Evolutionary conservation across 495 filamentous ascomycete genomes (phyloP).

Genomic region (Darksidea phi): DNA sequence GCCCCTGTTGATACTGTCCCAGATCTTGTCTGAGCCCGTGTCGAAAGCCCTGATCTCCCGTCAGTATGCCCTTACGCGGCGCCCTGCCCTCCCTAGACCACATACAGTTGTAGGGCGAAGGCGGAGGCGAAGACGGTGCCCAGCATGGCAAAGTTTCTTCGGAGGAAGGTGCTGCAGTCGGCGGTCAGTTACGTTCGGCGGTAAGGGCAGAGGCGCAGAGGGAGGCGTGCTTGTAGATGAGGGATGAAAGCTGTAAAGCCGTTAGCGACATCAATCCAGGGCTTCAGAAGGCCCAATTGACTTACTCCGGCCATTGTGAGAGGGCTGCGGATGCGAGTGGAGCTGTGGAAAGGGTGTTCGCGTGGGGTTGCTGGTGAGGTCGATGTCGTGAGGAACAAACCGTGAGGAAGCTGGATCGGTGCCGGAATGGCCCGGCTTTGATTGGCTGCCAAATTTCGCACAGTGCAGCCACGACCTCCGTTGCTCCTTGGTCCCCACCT

Average conservation of each 20-base stretch:
- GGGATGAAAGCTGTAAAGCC: conserved; percentile 53
- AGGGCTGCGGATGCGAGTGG: background rate
- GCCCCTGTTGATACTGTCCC: conserved; percentile 85
- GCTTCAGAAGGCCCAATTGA: conserved; percentile 22
- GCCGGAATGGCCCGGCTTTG: background rate
- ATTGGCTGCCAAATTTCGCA: too few relatives aligned
- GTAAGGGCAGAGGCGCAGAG: conserved; percentile 14
- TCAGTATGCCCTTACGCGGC: conserved; percentile 18
- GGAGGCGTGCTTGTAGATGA: conserved; percentile 79
- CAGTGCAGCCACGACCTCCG: background rate
- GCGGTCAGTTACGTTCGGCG: conserved; percentile 26
- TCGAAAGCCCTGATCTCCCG: conserved; percentile 66
- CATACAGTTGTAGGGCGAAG: conserved; percentile 93
- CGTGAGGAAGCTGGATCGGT: background rate
- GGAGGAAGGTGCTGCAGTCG: conserved; percentile 71
- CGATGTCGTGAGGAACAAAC: conserved; percentile 9
- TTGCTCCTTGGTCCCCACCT: conserved; percentile 31
- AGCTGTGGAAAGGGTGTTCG: conserved; percentile 5
- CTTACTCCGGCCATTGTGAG: conserved; percentile 58
- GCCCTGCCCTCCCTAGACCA: background rate
- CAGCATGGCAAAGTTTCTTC: conserved; percentile 81
- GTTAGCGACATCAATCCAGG: conserved; percentile 35
- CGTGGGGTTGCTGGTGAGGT: conserved; percentile 13
- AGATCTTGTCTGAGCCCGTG: conserved; percentile 71
- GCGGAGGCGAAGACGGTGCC: conserved; percentile 79